Evolutionary conservation across 1,284 basidiomycete species (phyloP).

Genomic region (Singerocomus inundabilis): DNA sequence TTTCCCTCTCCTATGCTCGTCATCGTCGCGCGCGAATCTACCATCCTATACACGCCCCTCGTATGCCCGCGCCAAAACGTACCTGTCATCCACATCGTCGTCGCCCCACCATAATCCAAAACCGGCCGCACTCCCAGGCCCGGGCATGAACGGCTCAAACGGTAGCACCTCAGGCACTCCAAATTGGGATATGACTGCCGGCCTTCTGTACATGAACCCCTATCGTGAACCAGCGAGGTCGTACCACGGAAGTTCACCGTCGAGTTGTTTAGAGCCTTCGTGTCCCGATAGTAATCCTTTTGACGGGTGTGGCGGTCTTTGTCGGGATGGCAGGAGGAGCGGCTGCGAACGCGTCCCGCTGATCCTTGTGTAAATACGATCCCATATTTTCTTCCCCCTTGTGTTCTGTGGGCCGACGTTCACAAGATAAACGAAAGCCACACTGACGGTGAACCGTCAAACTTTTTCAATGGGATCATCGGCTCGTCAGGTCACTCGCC

Average conservation of each 20-base stretch:
- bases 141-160: slow-evolving; percentile 63
- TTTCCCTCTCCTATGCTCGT: slow-evolving; percentile 47
- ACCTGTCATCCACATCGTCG: slow-evolving; percentile 53
- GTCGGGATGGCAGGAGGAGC: slow-evolving; percentile 49
- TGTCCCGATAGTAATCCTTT: slow-evolving; percentile 84
- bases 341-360: slow-evolving; percentile 59
- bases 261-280: slow-evolving; percentile 68
- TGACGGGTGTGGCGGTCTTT: slow-evolving; percentile 64
- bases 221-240: slow-evolving; percentile 56
- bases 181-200: slow-evolving; percentile 46
- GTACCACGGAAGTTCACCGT: slow-evolving; percentile 59
- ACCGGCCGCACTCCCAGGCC: slow-evolving; percentile 60
- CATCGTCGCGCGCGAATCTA: slow-evolving; percentile 57
- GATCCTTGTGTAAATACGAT: slow-evolving; percentile 69
- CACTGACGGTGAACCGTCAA: slow-evolving; percentile 70
- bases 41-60: slow-evolving; percentile 67
- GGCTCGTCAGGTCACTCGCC: slow-evolving; percentile 96
- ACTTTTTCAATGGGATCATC: slow-evolving; percentile 97
- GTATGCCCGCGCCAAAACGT: slow-evolving; percentile 60
- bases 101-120: slow-evolving; percentile 73
- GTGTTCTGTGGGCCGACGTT: slow-evolving; percentile 58
- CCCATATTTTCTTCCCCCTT: slow-evolving; percentile 89
- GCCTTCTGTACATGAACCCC: slow-evolving; percentile 37
- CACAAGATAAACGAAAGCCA: slow-evolving; percentile 4
- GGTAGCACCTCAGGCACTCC: slow-evolving; percentile 67